A percentile compares a stretch with the other conserved stretches of the same genome.
Conservation (phyloP, 2,329 filamentous ascomycete species). For the Fusarium austroafricanum region DNA sequence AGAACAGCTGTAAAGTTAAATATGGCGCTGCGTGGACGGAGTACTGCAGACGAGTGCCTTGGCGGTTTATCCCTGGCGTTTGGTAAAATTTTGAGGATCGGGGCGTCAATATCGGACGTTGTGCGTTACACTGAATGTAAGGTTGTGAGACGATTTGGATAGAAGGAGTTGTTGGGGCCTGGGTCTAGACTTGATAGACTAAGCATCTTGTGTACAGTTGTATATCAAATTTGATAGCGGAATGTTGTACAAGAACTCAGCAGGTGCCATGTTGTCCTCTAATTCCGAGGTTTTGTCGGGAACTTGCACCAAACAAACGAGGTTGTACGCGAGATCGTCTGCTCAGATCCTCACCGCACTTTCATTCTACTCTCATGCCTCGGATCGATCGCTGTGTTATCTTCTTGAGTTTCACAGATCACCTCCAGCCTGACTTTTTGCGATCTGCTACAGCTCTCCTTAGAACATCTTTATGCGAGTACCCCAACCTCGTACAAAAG, state of each 20-base stretch:
- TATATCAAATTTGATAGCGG: not conserved
- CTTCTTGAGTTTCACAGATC: not conserved
- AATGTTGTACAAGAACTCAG: accelerated
- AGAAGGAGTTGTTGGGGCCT: not conserved
- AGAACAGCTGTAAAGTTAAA: constrained; percentile 57
- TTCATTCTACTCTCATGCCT: not conserved
- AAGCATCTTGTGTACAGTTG: not conserved
- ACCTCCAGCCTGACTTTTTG: accelerated
- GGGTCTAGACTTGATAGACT: not conserved
- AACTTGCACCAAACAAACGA: not conserved
- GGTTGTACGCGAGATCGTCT: not conserved
- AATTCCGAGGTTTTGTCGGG: too few species aligned
- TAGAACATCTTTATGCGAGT: not conserved
- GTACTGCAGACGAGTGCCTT: constrained; percentile 56
- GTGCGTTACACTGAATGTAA: not conserved
- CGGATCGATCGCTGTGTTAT: not conserved
- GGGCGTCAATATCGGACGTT: accelerated
- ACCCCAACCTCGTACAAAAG: accelerated
- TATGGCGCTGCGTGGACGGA: constrained; percentile 58
- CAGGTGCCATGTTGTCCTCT: not conserved
- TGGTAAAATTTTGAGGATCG: constrained; percentile 31
- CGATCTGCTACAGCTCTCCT: too few species aligned
- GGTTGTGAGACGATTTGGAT: not conserved
- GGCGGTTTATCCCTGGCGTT: constrained; percentile 54
- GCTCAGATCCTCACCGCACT: not conserved